Base-by-base conservation (phyloP, 352 stramenopile species). In the Blastocystis sp. region DNA sequence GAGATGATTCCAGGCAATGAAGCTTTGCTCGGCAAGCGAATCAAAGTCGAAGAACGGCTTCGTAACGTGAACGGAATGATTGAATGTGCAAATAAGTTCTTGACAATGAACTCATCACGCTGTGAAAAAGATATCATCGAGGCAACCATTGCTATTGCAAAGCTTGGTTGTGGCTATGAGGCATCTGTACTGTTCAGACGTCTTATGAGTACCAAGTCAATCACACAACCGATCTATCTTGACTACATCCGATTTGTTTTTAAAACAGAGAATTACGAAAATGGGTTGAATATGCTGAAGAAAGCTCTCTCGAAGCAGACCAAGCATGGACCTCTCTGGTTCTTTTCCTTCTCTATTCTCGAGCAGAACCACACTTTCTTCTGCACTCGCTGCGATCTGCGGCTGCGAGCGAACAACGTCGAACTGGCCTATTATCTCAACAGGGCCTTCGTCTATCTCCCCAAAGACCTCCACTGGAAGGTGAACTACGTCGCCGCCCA, bases 181-280 rank as follows among this genome's bases (percentile, higher is more conserved):
- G 70, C 70, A 11, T 30, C 26, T 7, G 39, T 8, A 13, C 70
- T 81, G n/a, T 81, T 81, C 54, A 18, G 26, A 8, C 9, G 20
- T 11, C 68, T 79, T 39, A 9, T 79, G 50, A 7, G 41, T 0
- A 34, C 13, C 13, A 79, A 56, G 26, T 20, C 37, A 47, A 6
- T 79, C 6, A 56, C 30, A 34, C 26, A 43, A 20, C 16, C 26
- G 41, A 43, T 79, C 18, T 55, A 34, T 20, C 50, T 79, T 39
- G 68, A 79, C 39, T 79, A 79, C 41, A 62, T 79, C 20, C 68
- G 68, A 4, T 79, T 79, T 47, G 37, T 79, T 7, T 79, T 79
- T 34, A 79, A 79, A 47, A 59, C 68, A 24, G 68, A 79, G 50
- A 47, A 79, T 47, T 79, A 79, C 50, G 16, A 79, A 47, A 56